These are phyloP conservation scores for Exophiala xenobiotica DNA, from an alignment of 2,329 filamentous ascomycete genomes.

Conservation along the genomic window DNA sequence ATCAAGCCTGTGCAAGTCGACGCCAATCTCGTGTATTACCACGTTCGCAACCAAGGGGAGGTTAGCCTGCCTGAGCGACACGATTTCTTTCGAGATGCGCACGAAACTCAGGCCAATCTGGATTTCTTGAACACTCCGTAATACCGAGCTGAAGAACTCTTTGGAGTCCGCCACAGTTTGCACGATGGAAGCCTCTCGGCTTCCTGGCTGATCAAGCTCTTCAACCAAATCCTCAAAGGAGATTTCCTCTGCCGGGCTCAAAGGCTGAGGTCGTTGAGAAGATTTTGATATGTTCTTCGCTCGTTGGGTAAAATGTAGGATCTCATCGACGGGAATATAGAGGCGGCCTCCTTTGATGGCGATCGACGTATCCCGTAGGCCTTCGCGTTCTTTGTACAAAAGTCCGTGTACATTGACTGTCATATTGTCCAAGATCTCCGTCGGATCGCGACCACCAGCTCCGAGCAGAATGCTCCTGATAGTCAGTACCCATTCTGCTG, in stretches of 20 bases:
- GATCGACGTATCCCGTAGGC: constrained; percentile 84
- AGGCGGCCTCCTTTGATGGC: constrained; percentile 87
- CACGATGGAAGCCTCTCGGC: constrained; percentile 66
- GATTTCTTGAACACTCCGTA: constrained; percentile 92
- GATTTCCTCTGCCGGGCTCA: constrained; percentile 52
- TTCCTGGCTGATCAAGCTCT: constrained; percentile 70
- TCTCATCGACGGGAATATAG: constrained; percentile 86
- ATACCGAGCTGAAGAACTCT: constrained; percentile 83
- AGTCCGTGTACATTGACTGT: constrained; percentile 90
- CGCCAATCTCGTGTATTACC: constrained; percentile 92
- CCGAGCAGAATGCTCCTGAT: constrained; percentile 86
- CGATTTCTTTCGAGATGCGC: constrained; percentile 77
- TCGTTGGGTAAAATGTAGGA: constrained; percentile 62
- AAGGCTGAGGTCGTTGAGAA: constrained; percentile 41
- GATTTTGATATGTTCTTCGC: constrained; percentile 43
- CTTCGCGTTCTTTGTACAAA: constrained; percentile 79
- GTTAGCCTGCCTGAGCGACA: constrained; percentile 64
- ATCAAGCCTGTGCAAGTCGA: constrained; percentile 89
- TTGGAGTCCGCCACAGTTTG: constrained; percentile 88
- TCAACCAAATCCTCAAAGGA: constrained; percentile 72
- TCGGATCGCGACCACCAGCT: constrained; percentile 76
- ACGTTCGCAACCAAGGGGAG: constrained; percentile 78
- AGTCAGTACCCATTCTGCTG: constrained; percentile 92
- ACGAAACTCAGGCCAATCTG: constrained; percentile 93
- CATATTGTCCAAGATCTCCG: constrained; percentile 84